phyloP scores from a whole-genome alignment of 306 rosid genomes.

The Benincasa hispida region DNA sequence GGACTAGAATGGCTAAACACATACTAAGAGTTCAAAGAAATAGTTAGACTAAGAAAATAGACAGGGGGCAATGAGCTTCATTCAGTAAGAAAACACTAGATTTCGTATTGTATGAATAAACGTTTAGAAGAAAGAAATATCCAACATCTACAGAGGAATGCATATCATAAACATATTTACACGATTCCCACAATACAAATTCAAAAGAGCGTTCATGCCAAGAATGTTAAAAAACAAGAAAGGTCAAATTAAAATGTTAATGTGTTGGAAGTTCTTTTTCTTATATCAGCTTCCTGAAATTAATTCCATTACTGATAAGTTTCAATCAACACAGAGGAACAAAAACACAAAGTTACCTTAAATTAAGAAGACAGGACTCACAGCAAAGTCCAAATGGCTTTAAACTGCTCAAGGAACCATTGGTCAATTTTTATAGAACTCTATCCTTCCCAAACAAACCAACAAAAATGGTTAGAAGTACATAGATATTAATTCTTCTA shows the following conservation, averaged over 20 bases:
- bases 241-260: background rate
- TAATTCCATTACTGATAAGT: background rate
- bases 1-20: background rate
- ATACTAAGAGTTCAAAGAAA: background rate
- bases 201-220: background rate
- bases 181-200: background rate
- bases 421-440: background rate
- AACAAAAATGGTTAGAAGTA: background rate
- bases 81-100: background rate
- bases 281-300: background rate
- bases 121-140: background rate
- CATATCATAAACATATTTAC: background rate
- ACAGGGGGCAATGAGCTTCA: background rate
- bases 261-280: background rate
- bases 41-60: background rate
- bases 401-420: background rate
- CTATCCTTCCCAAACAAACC: background rate
- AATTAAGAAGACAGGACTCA: background rate
- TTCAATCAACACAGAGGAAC: background rate
- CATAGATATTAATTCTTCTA: conserved; percentile 8
- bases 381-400: background rate
- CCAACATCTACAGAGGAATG: background rate
- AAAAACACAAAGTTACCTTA: background rate
- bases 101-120: background rate
- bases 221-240: background rate